Evolutionary conservation across 1,284 basidiomycete genomes (phyloP).

Genomic region (Apiotrichum gamsii): DNA sequence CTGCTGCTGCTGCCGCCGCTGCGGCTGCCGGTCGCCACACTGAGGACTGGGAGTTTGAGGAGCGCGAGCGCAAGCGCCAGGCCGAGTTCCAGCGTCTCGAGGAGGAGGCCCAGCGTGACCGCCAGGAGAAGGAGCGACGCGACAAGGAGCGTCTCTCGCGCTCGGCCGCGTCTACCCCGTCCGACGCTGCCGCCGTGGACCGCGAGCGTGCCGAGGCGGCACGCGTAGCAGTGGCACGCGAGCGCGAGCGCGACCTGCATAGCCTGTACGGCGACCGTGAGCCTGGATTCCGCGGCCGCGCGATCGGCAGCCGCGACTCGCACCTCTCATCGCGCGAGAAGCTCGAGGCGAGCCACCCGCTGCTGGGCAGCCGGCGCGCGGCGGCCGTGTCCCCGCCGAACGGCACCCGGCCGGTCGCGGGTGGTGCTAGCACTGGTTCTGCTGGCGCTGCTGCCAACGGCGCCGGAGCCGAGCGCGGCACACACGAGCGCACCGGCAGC

Average conservation of each 20-base stretch:
- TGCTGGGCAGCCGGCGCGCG: constrained; percentile 28
- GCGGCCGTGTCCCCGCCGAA: constrained; percentile 27
- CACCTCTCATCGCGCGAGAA: constrained; percentile 3
- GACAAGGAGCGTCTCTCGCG: constrained; percentile 19
- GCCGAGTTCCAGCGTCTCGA: constrained; percentile 39
- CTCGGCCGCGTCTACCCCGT: not conserved
- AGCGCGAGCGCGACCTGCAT: constrained; percentile 7
- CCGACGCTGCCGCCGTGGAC: constrained; percentile 1
- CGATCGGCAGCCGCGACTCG: too few relatives aligned
- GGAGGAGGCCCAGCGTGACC: constrained; percentile 37
- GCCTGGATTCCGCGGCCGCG: too few relatives aligned
- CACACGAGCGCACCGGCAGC: constrained; percentile 1
- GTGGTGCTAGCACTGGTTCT: too few relatives aligned
- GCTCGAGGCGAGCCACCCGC: constrained; percentile 30
- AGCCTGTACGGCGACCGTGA: not conserved
- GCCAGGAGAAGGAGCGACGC: constrained; percentile 31
- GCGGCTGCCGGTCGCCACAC: constrained; percentile 2
- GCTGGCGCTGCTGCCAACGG: not conserved
- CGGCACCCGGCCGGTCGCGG: not conserved
- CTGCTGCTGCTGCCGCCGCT: not conserved
- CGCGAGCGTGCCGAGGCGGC: constrained; percentile 16
- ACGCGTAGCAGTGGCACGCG: constrained; percentile 13
- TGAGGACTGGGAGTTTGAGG: constrained; percentile 43
- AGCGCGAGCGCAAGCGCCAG: constrained; percentile 34
- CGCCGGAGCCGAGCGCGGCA: constrained; percentile 1